Evolutionary conservation across 768 basidiomycete species (phyloP), one percentile per base, ranked within the genome.

Genomic region (Kwoniella dejecticola): DNA sequence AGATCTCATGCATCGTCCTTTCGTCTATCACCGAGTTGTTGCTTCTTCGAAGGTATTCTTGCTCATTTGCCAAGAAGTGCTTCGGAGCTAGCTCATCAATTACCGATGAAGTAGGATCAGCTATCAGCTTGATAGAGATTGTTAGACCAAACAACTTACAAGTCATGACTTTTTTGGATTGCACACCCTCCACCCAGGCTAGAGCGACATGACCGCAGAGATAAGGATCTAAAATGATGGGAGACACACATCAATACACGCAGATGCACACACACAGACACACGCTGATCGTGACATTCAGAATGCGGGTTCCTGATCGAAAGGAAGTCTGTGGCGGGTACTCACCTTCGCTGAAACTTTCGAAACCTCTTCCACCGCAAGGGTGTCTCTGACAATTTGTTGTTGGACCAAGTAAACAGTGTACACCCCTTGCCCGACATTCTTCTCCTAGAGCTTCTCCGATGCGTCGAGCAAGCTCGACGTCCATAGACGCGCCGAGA

Each of bases 41-140:
- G 26, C 78, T 87, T 77, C 85, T 83, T 10, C 88, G 83, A 68
- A 89, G 88, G 63, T 89, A 83, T 74, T 91, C 89, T 77, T 90
- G 89, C 81, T 91, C 90, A 69, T 91, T 91, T 23, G 84, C 85
- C 24, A 87, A 85, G 63, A 88, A 91, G 73, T 91, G 33, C 33
- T 36, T 36, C 15, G 33, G 33, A 36, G 33, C 33, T 36, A 15
- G 7, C n/a, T n/a, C n/a, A n/a, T n/a, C n/a, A n/a, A n/a, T n/a
- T n/a, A n/a, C n/a, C n/a, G n/a, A n/a, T n/a, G n/a, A n/a, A n/a
- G n/a, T n/a, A n/a, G n/a, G n/a, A n/a, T n/a, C n/a, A n/a, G n/a
- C n/a, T n/a, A n/a, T n/a, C n/a, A n/a, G n/a, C n/a, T n/a, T n/a
- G n/a, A n/a, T n/a, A n/a, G n/a, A n/a, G n/a, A n/a, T n/a, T 3